Base-by-base conservation (phyloP, 345 rosid genomes). In the Boechera stricta region DNA sequence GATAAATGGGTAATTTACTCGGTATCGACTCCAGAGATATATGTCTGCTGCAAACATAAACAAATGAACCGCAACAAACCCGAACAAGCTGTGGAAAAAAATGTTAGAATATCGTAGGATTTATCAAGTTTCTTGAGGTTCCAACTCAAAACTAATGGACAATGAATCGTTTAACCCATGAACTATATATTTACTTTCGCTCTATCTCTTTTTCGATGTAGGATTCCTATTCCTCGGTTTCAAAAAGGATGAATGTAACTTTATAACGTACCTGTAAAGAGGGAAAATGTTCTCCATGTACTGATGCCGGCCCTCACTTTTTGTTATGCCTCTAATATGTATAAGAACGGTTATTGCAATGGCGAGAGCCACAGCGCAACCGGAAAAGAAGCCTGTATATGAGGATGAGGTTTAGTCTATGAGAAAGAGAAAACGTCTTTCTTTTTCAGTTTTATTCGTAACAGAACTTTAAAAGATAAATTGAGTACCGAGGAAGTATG, bases 261-360 rank as follows among this genome's bases (percentile, higher is more conserved):
- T 48, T 69, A 11, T 4, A 54, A 78, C 26, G 2, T 21, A 87
- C 90, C 85, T 77, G 75, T 91, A 90, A n/a, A 93, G 91, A 31
- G 97, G 98, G 62, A 93, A 93, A 39, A 90, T 82, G 74, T 84
- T 93, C 29, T 81, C 87, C 98, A 93, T 93, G 56, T 89, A 93
- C 56, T 66, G 67, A 32, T 76, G 75, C 3, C 85, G 35, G 1
- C 88, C 96, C n/a, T 76, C 75, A 41, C 84, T 84, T 10, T 79
- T 47, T 13, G 86, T 72, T 68, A 90, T 7, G 64, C 84, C 66
- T 73, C 89, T 78, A 13, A 86, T 85, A 57, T 85, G 96, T 70
- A 90, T 67, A 68, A 85, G 65, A 58, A 87, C 83, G 4, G 77
- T 28, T 71, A 90, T 75, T 7, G 93, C 84, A 24, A 83, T 76